Percentiles rank a stretch among this genome's conserved stretches.
Conservation (phyloP, 192 early-diverging fungal genomes). For the Podila clonocystis region DNA sequence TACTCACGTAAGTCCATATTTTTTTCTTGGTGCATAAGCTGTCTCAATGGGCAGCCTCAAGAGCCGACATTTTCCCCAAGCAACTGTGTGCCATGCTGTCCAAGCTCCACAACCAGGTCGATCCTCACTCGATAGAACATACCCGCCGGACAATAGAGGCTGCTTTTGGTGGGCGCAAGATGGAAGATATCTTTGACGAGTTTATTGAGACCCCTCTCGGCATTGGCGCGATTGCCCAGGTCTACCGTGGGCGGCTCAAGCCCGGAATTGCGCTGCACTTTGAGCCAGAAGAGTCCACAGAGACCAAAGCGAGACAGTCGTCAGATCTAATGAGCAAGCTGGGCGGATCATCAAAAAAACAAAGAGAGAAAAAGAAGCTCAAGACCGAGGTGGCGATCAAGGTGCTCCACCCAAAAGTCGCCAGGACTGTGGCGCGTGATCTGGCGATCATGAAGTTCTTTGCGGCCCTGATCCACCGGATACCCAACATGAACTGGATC, state of each 20-base stretch:
- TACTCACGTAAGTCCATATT: not conserved
- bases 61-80: conserved; percentile 85
- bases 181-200: conserved; percentile 82
- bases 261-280: conserved; percentile 49
- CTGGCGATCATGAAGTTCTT: conserved; percentile 82
- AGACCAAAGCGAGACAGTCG: conserved; percentile 18
- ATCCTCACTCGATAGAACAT: conserved; percentile 75
- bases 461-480: conserved; percentile 67
- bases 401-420: conserved; percentile 88
- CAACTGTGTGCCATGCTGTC: conserved; percentile 80
- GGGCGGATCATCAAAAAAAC: conserved; percentile 12
- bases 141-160: conserved; percentile 73
- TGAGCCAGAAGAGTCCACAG: conserved; percentile 22
- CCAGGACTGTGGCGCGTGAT: conserved; percentile 75
- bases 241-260: conserved; percentile 57
- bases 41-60: conserved; percentile 93
- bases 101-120: conserved; percentile 83
- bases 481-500: conserved; percentile 89
- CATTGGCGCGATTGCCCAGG: conserved; percentile 96
- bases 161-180: conserved; percentile 67
- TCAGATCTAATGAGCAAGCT: conserved; percentile 36
- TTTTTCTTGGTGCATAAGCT: conserved; percentile 51
- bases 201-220: conserved; percentile 85
- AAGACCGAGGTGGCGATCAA: conserved; percentile 83
- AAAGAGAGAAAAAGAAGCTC: conserved; percentile 24